Base-by-base conservation (phyloP, 441 rosid species). In the Croton setiger region DNA sequence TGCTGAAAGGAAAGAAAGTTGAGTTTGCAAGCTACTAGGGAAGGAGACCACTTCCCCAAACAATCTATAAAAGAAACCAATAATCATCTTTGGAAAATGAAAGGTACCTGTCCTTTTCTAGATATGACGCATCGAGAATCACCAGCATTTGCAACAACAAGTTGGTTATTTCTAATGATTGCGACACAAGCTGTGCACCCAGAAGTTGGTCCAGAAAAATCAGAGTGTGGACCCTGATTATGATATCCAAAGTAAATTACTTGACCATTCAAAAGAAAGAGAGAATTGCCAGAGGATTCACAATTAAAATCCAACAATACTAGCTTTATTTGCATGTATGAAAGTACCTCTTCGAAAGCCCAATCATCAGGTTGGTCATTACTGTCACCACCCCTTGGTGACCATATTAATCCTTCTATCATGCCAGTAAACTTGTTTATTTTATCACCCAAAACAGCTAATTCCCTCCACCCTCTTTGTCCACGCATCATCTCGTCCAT, bases 401-500 rank as follows among this genome's bases (percentile, higher is more conserved):
- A 89, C 97, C 97, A 93, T 79, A 93, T 91, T 45, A 91, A 74
- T 72, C 97, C 97, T 84, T 93, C 98, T 69, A 93, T 80, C 96
- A 93, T 89, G 59, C 98, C 93, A 2, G 88, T 83, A 64, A 93
- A 84, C 84, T 93, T 91, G 85, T 89, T 87, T 68, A 91, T 79
- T 73, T 84, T 93, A 75, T 91, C 96, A 35, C 97, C 97, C 69
- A 93, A 81, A 54, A 83, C 72, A 67, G 98, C 94, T 73, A 93
- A 82, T 76, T 93, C 98, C 64, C 96, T 84, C 98, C 98, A 93
- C 61, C 97, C 97, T 80, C 96, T 82, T 81, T 93, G 98, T 57
- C 98, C 98, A 51, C 86, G 88, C 99, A 95, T 95, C 99, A 95
- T 91, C 80, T 89, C 97, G 74, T 93, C 97, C 97, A 91, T 91